Evolutionary conservation across 768 basidiomycete species (phyloP).

Genomic region (Butyriboletus loyo): DNA sequence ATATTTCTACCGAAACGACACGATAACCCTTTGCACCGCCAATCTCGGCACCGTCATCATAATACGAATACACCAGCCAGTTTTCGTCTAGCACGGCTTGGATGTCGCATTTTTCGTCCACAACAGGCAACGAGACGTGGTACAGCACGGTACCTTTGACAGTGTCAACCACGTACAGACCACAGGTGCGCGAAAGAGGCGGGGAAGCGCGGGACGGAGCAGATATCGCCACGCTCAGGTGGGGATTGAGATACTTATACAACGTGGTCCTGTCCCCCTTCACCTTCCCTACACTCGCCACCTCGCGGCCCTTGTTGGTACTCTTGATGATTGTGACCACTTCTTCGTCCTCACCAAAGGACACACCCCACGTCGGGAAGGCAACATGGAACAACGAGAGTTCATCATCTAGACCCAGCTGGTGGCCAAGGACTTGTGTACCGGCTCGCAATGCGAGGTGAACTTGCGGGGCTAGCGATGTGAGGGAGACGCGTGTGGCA

Average conservation of each 20-base stretch:
- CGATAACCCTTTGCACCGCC: slow-evolving; percentile 62
- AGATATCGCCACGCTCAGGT: slow-evolving; percentile 67
- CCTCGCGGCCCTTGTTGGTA: slow-evolving; percentile 39
- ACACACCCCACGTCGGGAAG: slow-evolving; percentile 63
- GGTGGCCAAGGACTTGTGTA: slow-evolving; percentile 56
- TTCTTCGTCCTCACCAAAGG: slow-evolving; percentile 53
- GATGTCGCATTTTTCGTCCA: slow-evolving; percentile 53
- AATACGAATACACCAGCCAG: slow-evolving; percentile 90
- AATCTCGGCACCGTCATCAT: slow-evolving; percentile 52
- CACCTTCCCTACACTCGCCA: slow-evolving; percentile 82
- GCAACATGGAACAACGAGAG: slow-evolving; percentile 48
- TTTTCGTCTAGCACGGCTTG: slow-evolving; percentile 78
- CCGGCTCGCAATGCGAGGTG: slow-evolving; percentile 56
- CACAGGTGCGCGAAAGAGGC: slow-evolving; percentile 40
- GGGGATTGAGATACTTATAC: slow-evolving; percentile 93
- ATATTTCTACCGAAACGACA: slow-evolving; percentile 83
- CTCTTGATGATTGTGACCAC: slow-evolving; percentile 52
- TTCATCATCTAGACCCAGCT: slow-evolving; percentile 41
- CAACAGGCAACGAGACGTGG: slow-evolving; percentile 50
- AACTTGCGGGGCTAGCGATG: slow-evolving; percentile 41
- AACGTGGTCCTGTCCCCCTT: slow-evolving; percentile 83
- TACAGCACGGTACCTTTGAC: slow-evolving; percentile 78
- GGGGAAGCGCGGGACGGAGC: slow-evolving; percentile 23
- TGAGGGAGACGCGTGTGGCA: slow-evolving; percentile 42
- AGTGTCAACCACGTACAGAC: slow-evolving; percentile 75